Base-by-base conservation (phyloP, 768 basidiomycete species). In the Phanerochaete sordida region DNA sequence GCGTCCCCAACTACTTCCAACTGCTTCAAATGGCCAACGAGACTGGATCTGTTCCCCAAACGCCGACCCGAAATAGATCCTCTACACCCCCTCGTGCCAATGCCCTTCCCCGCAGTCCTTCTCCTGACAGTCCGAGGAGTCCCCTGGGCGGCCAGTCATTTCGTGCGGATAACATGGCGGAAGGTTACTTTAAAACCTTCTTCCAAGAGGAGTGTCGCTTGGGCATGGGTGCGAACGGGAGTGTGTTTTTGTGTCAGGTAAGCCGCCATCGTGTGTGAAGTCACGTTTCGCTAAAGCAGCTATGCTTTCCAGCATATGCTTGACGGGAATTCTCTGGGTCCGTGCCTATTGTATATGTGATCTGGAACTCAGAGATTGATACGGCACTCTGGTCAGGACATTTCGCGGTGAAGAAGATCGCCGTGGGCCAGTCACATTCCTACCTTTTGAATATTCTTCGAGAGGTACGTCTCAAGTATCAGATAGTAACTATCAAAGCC, bases 401-500 rank as follows among this genome's bases (percentile, higher is more conserved):
- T 65, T 97, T 95, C 71, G 95, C 95, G 0, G 91, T 97, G 49
- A 98, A 98, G 77, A 98, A 97, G 72, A 93, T 98, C 23, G 94
- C 96, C 0, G 91, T 98, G 0, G 95, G 95, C 50, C 85, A 92
- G 68, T 95, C 93, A 0, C 90, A 93, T 65, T 80, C 86, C 1
- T 95, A 95, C 75, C 78, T 96, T 6, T 74, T 94, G 43, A 87
- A 86, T 51, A 94, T 91, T 57, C 76, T 95, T 39, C 84, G 85
- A 46, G 94, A 95, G 77, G 86, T 82, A 47, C 49, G 76, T 43
- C 31, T 13, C 11, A 43, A 43, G 39, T 16, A 45, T 35, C 28
- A 48, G 13, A 35, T n/a, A n/a, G n/a, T n/a, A n/a, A n/a, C n/a
- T n/a, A n/a, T n/a, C n/a, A n/a, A n/a, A n/a, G n/a, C n/a, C n/a